These are phyloP conservation scores for Papiliotrema terrestris DNA, from an alignment of 1,284 basidiomycete genomes.

Conservation along the genomic window DNA sequence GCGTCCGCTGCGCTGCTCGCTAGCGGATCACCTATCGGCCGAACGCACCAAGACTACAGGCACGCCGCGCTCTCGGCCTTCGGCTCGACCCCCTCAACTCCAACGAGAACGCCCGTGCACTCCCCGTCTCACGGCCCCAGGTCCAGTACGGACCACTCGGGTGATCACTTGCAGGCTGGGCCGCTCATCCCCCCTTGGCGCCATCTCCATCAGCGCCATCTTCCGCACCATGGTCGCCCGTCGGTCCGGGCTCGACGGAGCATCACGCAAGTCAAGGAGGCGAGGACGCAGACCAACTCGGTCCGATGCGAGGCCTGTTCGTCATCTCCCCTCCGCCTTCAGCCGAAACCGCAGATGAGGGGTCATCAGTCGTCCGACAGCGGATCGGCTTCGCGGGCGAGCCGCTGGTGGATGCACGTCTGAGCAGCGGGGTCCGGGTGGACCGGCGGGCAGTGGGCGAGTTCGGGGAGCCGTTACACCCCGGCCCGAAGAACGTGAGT, in stretches of 20 bases:
- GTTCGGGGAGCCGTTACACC: slow-evolving; percentile 1
- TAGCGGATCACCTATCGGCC: neutral
- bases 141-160: too few relatives aligned
- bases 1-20: neutral
- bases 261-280: too few relatives aligned
- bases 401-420: neutral
- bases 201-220: neutral
- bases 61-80: slow-evolving; percentile 4
- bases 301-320: neutral
- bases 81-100: slow-evolving; percentile 3
- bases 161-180: too few relatives aligned
- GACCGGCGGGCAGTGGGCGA: neutral
- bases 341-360: neutral
- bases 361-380: neutral
- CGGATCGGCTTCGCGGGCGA: neutral
- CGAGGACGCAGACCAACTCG: neutral
- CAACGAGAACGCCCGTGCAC: neutral
- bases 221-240: neutral
- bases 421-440: neutral
- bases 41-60: neutral
- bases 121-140: neutral
- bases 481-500: slow-evolving; percentile 1
- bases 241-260: neutral
- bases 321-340: neutral
- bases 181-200: neutral